A percentile compares a stretch with the other conserved stretches of the same genome.
phyloP scores from a whole-genome alignment of 768 basidiomycete genomes.

The Tricholomella constricta region DNA sequence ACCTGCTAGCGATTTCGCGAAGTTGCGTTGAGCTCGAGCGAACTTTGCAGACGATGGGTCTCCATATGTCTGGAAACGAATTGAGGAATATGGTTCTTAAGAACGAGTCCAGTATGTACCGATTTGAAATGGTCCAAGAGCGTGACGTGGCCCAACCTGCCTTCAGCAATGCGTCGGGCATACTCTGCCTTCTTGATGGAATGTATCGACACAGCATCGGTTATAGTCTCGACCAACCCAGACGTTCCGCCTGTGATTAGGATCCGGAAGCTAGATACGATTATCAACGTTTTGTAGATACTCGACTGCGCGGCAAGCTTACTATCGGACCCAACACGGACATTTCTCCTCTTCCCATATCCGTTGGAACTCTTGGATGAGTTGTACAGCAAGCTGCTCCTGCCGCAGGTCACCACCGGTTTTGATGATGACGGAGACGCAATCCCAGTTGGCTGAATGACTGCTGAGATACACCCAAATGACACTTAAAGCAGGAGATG shows the following conservation, averaged over 20 bases:
- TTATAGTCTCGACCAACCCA: constrained; percentile 96
- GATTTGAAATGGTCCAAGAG: constrained; percentile 90
- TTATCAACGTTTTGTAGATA: background rate
- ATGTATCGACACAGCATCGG: constrained; percentile 97
- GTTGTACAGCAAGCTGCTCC: constrained; percentile 95
- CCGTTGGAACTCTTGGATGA: constrained; percentile 88
- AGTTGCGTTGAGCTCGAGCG: constrained; percentile 87
- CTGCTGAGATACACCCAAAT: constrained; percentile 1
- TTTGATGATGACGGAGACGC: constrained; percentile 97
- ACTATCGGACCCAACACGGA: constrained; percentile 94
- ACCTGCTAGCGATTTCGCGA: constrained; percentile 91
- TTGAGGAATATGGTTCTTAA: background rate
- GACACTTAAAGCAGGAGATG: constrained; percentile 19
- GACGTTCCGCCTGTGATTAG: constrained; percentile 92
- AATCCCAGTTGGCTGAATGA: constrained; percentile 73
- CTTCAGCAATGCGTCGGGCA: constrained; percentile 80
- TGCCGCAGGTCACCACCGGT: constrained; percentile 96
- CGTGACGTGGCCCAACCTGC: constrained; percentile 84
- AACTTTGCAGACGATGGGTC: constrained; percentile 86
- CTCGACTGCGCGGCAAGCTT: constrained; percentile 23
- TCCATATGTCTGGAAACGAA: constrained; percentile 73
- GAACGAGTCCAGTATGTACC: constrained; percentile 45
- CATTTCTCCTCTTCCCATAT: constrained; percentile 97
- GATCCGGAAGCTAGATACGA: constrained; percentile 73
- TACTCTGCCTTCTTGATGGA: constrained; percentile 99